Evolutionary conservation across 495 filamentous ascomycete genomes (phyloP), one percentile per base, ranked within the genome.

Genomic region (Pseudevernia furfuracea): DNA sequence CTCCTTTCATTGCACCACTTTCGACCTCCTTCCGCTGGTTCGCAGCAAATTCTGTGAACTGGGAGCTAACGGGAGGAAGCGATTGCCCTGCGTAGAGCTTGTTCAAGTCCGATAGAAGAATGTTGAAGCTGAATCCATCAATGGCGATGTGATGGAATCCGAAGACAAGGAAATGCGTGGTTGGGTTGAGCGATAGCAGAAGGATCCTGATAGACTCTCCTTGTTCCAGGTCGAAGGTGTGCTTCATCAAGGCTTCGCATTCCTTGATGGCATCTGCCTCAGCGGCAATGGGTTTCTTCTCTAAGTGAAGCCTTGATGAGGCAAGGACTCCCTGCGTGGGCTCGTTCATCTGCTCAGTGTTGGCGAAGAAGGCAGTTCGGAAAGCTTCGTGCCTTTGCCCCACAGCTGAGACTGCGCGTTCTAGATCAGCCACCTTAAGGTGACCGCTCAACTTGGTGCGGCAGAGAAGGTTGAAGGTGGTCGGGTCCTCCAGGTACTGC

Each of bases 101-200:
- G 70, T 21, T 76, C 68, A 0, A 83, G 63, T 82, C 78, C 0
- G 66, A 62, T 30, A 77, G 70, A 15, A 80, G 66, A 41, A 77
- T 61, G 41, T 78, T 68, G 10, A 76, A 73, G 57, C 77, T 77
- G 23, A 77, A 66, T 0, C 78, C 79, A 61, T 84, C 81, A 70
- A 82, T 79, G 46, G 70, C 63, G 63, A 84, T 82, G 60, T 84
- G 81, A 41, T 80, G 77, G 58, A 72, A 79, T 17, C 63, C 66
- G 34, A 78, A 71, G 36, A 25, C 7, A 21, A 17, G 34, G 23
- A 17, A 72, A 63, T 38, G 64, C 34, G 39, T 69, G 53, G 9
- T 65, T n/a, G 9, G 59, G 37, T 34, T 56, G 4, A 70, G 34
- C 0, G 69, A 66, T 11, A 78, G 66, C 3, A 78, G 63, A 0